Evolutionary conservation across 768 basidiomycete genomes (phyloP).

Genomic region (Xerocomellus chrysenteron): DNA sequence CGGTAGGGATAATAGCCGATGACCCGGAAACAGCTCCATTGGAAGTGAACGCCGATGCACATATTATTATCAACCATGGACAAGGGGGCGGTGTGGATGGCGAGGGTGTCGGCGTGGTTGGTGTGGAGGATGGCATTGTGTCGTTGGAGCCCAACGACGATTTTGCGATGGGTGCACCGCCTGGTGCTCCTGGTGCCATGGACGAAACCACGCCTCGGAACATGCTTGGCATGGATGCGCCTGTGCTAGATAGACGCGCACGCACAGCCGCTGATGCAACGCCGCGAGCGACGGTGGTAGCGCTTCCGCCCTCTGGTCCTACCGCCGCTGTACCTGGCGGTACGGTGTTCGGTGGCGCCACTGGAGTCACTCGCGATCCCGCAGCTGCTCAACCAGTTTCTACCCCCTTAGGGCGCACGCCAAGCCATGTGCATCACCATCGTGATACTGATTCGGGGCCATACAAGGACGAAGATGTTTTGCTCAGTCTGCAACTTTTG

Average conservation of each 20-base stretch:
- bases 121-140: constrained; percentile 76
- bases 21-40: constrained; percentile 34
- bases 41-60: constrained; percentile 46
- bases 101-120: constrained; percentile 43
- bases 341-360: constrained; percentile 10
- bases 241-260: constrained; percentile 31
- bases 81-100: constrained; percentile 38
- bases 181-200: constrained; percentile 86
- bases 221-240: constrained; percentile 26
- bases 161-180: constrained; percentile 87
- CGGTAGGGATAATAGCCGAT: constrained; percentile 50
- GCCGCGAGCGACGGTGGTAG: constrained; percentile 59
- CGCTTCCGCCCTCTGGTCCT: constrained; percentile 43
- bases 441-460: constrained; percentile 53
- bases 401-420: constrained; percentile 17
- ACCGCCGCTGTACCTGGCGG: constrained; percentile 12
- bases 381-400: constrained; percentile 10
- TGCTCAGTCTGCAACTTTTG: constrained; percentile 86
- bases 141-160: constrained; percentile 81
- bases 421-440: constrained; percentile 39
- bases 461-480: constrained; percentile 92
- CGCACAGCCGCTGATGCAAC: constrained; percentile 56
- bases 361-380: constrained; percentile 21
- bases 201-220: constrained; percentile 30
- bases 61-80: constrained; percentile 52